Conservation (phyloP, 768 basidiomycete species). For the Auricularia heimuer region DNA sequence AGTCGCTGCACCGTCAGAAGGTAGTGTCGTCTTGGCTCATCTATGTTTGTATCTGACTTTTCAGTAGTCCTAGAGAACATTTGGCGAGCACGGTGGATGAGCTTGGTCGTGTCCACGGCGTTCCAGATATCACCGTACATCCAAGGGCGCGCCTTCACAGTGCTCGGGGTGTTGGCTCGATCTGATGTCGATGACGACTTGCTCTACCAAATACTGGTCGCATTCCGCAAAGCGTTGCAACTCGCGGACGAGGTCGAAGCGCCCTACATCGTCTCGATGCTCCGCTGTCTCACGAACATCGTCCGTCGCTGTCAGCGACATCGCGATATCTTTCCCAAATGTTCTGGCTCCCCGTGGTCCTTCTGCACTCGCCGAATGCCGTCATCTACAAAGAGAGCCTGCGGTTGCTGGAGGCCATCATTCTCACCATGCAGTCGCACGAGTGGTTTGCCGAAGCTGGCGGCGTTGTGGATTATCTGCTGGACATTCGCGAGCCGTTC, state of each 20-base stretch:
- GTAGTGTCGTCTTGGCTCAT: not conserved
- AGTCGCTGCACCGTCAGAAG: not conserved
- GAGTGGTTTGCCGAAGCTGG: constrained; percentile 45
- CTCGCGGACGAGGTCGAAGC: constrained; percentile 60
- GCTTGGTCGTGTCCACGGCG: constrained; percentile 74
- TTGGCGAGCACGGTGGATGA: constrained; percentile 93
- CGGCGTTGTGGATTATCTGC: constrained; percentile 40
- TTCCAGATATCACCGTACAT: constrained; percentile 83
- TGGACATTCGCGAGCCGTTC: constrained; percentile 55
- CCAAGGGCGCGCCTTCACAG: constrained; percentile 81
- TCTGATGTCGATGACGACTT: constrained; percentile 88
- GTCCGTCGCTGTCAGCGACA: constrained; percentile 53
- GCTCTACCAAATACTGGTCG: constrained; percentile 86
- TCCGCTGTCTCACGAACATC: constrained; percentile 73
- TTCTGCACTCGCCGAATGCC: constrained; percentile 69
- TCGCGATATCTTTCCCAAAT: constrained; percentile 66
- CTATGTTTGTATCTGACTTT: not conserved
- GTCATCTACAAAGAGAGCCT: constrained; percentile 57
- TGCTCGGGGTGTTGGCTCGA: constrained; percentile 71
- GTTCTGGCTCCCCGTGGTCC: constrained; percentile 82
- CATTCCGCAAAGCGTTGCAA: constrained; percentile 61
- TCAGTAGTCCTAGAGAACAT: constrained; percentile 62
- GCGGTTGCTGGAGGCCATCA: constrained; percentile 55
- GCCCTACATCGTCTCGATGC: constrained; percentile 69
- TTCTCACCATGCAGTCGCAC: constrained; percentile 54